Evolutionary conservation across 2,329 filamentous ascomycete species (phyloP).

Genomic region (Pestalotiopsis sp.): DNA sequence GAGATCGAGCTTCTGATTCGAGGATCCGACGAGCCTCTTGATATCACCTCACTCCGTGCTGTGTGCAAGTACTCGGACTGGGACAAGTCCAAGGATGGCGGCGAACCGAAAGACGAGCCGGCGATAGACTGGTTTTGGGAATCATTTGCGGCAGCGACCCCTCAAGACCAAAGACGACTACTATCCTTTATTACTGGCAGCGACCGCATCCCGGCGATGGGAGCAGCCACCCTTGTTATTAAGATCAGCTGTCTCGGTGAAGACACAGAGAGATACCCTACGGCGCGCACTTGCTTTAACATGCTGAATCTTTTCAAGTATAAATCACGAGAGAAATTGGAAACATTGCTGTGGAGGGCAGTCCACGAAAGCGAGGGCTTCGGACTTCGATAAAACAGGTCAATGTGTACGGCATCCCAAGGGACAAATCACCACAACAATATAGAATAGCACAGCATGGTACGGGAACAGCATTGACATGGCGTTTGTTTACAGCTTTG

Average conservation of each 20-base stretch:
- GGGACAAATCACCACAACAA: too few relatives aligned
- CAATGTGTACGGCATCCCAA: neutral
- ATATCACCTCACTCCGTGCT: slow-evolving; percentile 73
- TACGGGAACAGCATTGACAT: neutral
- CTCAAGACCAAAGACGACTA: slow-evolving; percentile 74
- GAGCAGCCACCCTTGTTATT: slow-evolving; percentile 75
- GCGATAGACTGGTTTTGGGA: slow-evolving; percentile 89
- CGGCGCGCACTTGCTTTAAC: slow-evolving; percentile 91
- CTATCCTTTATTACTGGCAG: slow-evolving; percentile 88
- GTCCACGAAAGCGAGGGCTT: slow-evolving; percentile 92
- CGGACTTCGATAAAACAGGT: slow-evolving; percentile 67
- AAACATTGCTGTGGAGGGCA: slow-evolving; percentile 77
- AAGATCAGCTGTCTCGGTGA: slow-evolving; percentile 75
- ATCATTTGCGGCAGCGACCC: slow-evolving; percentile 66
- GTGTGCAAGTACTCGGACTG: slow-evolving; percentile 85
- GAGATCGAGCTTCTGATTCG: slow-evolving; percentile 88
- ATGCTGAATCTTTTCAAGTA: slow-evolving; percentile 78
- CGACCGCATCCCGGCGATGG: slow-evolving; percentile 87
- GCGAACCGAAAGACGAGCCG: slow-evolving; percentile 59
- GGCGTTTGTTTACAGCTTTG: slow-evolving; percentile 2
- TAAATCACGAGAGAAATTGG: slow-evolving; percentile 64
- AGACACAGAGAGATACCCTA: slow-evolving; percentile 75
- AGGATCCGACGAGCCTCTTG: slow-evolving; percentile 81
- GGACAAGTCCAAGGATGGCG: slow-evolving; percentile 33
- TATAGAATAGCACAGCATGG: neutral